Percentiles rank a stretch among this genome's conserved stretches.
These are phyloP conservation scores for Backusella tuberculispora DNA, from an alignment of 192 early-diverging fungal genomes.

Conservation along the genomic window DNA sequence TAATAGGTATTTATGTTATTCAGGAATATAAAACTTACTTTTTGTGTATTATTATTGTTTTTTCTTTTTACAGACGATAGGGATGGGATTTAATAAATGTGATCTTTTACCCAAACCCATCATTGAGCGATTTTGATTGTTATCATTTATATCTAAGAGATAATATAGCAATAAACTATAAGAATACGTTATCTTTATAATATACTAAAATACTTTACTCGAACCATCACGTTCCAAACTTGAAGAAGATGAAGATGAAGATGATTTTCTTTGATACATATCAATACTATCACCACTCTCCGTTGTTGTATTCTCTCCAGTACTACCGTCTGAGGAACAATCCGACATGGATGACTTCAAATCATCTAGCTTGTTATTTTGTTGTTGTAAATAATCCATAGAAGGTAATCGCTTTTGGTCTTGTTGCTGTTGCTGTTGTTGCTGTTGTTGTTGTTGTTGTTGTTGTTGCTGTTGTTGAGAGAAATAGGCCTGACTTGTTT, in stretches of 20 bases:
- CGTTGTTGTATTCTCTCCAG: background rate
- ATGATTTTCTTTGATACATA: constrained; percentile 17
- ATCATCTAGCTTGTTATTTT: background rate
- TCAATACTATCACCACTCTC: background rate
- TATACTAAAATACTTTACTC: background rate
- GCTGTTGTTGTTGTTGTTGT: background rate
- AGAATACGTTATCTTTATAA: too few species aligned
- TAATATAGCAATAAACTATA: background rate
- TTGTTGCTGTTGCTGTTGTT: background rate
- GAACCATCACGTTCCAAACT: background rate
- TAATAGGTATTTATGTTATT: background rate
- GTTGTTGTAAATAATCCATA: background rate
- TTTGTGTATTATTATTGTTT: background rate
- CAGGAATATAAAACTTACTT: background rate
- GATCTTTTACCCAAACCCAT: constrained; percentile 25
- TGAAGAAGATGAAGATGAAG: background rate
- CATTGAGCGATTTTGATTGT: constrained; percentile 12
- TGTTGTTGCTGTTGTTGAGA: background rate
- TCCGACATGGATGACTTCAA: background rate
- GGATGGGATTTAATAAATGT: constrained; percentile 15
- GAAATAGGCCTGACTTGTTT: background rate
- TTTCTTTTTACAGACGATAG: background rate
- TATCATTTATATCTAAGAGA: background rate
- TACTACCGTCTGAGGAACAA: background rate
- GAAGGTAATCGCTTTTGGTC: background rate